Conservation (phyloP, 192 early-diverging fungal genomes). For the Backusella westeae region DNA sequence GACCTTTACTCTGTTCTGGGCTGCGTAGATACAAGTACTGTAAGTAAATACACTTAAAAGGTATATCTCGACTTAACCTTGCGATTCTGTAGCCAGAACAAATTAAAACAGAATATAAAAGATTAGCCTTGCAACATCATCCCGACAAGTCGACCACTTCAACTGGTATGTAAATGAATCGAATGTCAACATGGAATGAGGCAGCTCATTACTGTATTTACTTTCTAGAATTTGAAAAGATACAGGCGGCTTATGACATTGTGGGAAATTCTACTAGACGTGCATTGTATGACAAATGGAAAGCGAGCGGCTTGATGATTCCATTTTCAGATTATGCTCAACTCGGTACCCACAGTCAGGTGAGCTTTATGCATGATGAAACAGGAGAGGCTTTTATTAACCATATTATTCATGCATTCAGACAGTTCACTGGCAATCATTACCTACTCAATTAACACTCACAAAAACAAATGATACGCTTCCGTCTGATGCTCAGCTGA, state of each 20-base stretch:
- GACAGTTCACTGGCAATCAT: slow-evolving; percentile 34
- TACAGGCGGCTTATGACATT: slow-evolving; percentile 30
- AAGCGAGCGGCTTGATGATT: slow-evolving; percentile 15
- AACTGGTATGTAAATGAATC: background rate
- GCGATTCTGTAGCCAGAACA: slow-evolving; percentile 18
- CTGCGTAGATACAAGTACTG: slow-evolving; percentile 5
- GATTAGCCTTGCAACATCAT: slow-evolving; percentile 26
- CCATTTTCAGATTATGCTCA: slow-evolving; percentile 27
- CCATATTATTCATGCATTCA: background rate
- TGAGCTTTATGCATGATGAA: background rate
- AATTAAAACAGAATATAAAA: slow-evolving; percentile 30
- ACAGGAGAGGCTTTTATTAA: background rate
- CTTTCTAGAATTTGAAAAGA: slow-evolving; percentile 5
- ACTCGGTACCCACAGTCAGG: slow-evolving; percentile 28
- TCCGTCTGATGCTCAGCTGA: background rate
- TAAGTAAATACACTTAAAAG: background rate
- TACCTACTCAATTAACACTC: slow-evolving; percentile 19
- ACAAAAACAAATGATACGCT: background rate
- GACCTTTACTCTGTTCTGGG: slow-evolving; percentile 14
- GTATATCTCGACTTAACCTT: background rate
- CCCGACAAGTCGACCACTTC: slow-evolving; percentile 25
- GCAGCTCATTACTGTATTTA: background rate
- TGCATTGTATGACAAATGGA: slow-evolving; percentile 33
- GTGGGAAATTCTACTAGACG: slow-evolving; percentile 18
- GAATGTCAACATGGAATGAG: background rate